Conservation (phyloP, 148 eudicot genomes). For the Cornus controversa region DNA sequence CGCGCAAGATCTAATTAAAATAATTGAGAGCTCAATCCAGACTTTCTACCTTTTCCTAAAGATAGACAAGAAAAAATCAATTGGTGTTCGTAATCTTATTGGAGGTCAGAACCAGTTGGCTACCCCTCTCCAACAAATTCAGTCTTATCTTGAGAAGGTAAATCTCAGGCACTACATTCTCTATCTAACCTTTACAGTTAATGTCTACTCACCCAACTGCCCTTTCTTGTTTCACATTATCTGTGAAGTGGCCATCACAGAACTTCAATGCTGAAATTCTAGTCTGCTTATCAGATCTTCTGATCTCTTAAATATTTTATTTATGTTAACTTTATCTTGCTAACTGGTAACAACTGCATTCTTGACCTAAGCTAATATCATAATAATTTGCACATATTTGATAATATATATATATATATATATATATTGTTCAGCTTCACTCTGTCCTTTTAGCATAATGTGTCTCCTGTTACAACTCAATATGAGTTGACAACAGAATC, state of each 20-base stretch:
- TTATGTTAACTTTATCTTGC: not conserved
- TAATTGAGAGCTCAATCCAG: slow-evolving; percentile 70
- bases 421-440: no score
- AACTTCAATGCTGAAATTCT: not conserved
- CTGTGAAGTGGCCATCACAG: not conserved
- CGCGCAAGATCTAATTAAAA: slow-evolving; percentile 63
- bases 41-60: slow-evolving; percentile 70
- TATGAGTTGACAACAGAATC: no score
- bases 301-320: not conserved
- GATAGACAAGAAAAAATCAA: slow-evolving; percentile 78
- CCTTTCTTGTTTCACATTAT: slow-evolving; percentile 1
- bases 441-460: no score
- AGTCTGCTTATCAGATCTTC: not conserved
- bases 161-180: not conserved
- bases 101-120: slow-evolving; percentile 71
- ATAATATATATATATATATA: no score
- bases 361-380: no score
- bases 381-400: no score
- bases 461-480: no score
- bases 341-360: not conserved
- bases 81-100: slow-evolving; percentile 57
- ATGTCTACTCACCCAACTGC: not conserved
- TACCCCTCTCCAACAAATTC: slow-evolving; percentile 82
- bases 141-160: slow-evolving; percentile 73
- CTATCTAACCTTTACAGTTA: not conserved